A percentile compares a stretch with the other conserved stretches of the same genome.
Evolutionary conservation across 1,139 yeast species (phyloP).

Genomic region (Kodamaea arcana): DNA sequence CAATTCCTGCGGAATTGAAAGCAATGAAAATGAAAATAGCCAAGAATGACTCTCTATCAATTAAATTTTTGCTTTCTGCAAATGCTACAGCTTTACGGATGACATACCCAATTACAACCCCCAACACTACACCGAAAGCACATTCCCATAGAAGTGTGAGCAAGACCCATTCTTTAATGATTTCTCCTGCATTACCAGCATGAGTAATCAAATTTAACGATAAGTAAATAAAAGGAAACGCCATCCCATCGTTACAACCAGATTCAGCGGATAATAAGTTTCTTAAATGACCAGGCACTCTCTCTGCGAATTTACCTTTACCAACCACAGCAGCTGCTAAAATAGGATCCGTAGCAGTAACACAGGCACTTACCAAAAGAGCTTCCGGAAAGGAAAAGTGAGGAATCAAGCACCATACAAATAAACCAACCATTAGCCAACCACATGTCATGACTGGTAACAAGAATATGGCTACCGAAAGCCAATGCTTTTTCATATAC

Average conservation of each 20-base stretch:
- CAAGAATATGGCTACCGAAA: constrained; percentile 70
- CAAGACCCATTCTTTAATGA: constrained; percentile 81
- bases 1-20: constrained; percentile 87
- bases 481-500: constrained; percentile 89
- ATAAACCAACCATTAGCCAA: constrained; percentile 84
- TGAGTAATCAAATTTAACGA: constrained; percentile 67
- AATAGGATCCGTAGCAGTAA: constrained; percentile 97
- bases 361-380: constrained; percentile 81
- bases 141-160: constrained; percentile 85
- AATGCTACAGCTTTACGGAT: constrained; percentile 72
- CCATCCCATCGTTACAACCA: constrained; percentile 98
- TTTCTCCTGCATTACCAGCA: constrained; percentile 60
- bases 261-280: constrained; percentile 89
- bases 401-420: constrained; percentile 82
- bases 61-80: constrained; percentile 71
- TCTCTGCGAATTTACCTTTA: constrained; percentile 92
- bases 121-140: constrained; percentile 75
- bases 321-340: constrained; percentile 98
- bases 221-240: constrained; percentile 86
- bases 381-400: constrained; percentile 76
- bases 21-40: constrained; percentile 88
- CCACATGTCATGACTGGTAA: constrained; percentile 94
- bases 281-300: constrained; percentile 95
- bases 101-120: constrained; percentile 69
- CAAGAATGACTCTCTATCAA: constrained; percentile 90